These are phyloP conservation scores for Astragalus membranaceus DNA, from an alignment of 306 rosid species.

Conservation along the genomic window DNA sequence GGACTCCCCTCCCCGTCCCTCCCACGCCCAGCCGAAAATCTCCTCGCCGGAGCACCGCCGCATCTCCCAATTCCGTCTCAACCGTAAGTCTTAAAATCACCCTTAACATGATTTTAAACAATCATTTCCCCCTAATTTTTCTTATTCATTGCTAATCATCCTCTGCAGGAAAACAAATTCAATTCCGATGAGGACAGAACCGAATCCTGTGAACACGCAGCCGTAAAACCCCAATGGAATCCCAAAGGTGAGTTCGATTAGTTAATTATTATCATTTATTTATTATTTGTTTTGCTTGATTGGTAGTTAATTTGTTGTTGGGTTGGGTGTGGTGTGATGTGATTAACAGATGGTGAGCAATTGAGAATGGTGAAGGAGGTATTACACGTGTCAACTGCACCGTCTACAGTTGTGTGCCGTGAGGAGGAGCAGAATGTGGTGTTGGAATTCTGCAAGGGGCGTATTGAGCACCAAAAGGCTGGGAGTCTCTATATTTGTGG, in stretches of 20 bases:
- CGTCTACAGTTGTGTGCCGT: slow-evolving; percentile 56
- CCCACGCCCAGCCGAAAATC: slow-evolving; percentile 39
- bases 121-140: background rate
- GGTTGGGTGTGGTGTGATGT: background rate
- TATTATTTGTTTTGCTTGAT: background rate
- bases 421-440: slow-evolving; percentile 73
- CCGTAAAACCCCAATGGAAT: slow-evolving; percentile 48
- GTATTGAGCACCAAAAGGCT: slow-evolving; percentile 62
- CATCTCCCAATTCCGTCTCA: slow-evolving; percentile 16
- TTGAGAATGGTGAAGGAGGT: slow-evolving; percentile 61
- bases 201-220: slow-evolving; percentile 3
- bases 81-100: slow-evolving; percentile 7
- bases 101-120: background rate
- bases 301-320: background rate
- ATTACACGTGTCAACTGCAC: slow-evolving; percentile 64
- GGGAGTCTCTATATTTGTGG: slow-evolving; percentile 84
- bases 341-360: slow-evolving; percentile 50
- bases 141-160: background rate
- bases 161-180: slow-evolving; percentile 32
- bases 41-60: slow-evolving; percentile 29
- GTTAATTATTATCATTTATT: background rate
- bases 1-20: background rate
- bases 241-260: slow-evolving; percentile 43
- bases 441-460: slow-evolving; percentile 59
- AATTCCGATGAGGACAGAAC: slow-evolving; percentile 4